Conservation (phyloP, 1,139 yeast species). For the Saccharomycopsis phalli region DNA sequence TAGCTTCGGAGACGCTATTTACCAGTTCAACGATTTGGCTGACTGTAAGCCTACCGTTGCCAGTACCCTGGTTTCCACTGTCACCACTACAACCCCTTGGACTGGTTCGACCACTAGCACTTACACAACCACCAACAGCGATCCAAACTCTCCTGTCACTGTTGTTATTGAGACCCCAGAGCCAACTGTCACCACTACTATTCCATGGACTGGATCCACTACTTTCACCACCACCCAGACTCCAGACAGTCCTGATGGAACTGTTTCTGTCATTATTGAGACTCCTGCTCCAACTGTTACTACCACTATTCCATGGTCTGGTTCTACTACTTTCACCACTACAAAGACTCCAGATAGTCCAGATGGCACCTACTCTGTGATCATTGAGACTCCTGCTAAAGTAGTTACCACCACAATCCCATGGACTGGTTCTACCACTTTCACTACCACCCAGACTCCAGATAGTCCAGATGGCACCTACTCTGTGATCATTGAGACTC, state of each 20-base stretch:
- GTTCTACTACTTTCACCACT: slow-evolving; percentile 3
- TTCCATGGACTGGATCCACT: neutral
- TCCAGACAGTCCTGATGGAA: neutral
- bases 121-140: neutral
- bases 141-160: slow-evolving; percentile 2
- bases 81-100: neutral
- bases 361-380: slow-evolving; percentile 4
- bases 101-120: slow-evolving; percentile 2
- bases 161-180: slow-evolving; percentile 9
- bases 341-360: slow-evolving; percentile 5
- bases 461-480: neutral
- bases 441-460: slow-evolving; percentile 1
- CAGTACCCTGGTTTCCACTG: neutral
- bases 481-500: neutral
- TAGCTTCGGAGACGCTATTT: slow-evolving; percentile 7
- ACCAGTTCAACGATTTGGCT: slow-evolving; percentile 3
- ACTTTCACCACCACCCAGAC: neutral
- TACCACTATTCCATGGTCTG: slow-evolving; percentile 18
- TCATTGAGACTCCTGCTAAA: slow-evolving; percentile 10
- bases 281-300: slow-evolving; percentile 11
- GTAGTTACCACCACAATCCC: slow-evolving; percentile 7
- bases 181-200: slow-evolving; percentile 5
- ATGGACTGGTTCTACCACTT: slow-evolving; percentile 9
- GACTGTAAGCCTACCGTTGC: neutral
- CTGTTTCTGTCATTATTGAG: slow-evolving; percentile 5